These are phyloP conservation scores for Plasmodium gallinaceum DNA, from an alignment of 169 alveolate genomes.

Conservation along the genomic window DNA sequence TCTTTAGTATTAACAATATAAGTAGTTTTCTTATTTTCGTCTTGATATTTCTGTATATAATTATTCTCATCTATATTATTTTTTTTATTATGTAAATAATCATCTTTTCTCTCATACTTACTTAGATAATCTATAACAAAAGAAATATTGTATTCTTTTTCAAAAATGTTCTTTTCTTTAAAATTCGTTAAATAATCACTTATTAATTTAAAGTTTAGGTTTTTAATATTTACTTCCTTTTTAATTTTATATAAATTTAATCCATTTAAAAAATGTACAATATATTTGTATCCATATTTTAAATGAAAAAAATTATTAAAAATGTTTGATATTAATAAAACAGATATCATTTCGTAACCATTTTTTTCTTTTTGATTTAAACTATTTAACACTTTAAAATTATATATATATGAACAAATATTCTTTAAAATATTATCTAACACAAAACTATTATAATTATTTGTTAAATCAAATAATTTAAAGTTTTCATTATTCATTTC, in stretches of 20 bases:
- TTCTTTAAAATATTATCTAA: slow-evolving; percentile 52
- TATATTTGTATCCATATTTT: slow-evolving; percentile 64
- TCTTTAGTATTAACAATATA: slow-evolving; percentile 48
- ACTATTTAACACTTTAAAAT: slow-evolving; percentile 54
- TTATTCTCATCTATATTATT: neutral
- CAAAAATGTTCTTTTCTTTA: slow-evolving; percentile 25
- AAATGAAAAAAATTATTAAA: slow-evolving; percentile 55
- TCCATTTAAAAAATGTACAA: slow-evolving; percentile 73
- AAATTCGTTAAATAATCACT: slow-evolving; percentile 5
- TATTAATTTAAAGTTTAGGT: slow-evolving; percentile 21
- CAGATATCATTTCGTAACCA: slow-evolving; percentile 59
- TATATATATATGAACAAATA: slow-evolving; percentile 54
- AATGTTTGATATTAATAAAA: slow-evolving; percentile 47
- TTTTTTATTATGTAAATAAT: neutral
- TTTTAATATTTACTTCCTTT: slow-evolving; percentile 13
- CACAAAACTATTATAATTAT: slow-evolving; percentile 32
- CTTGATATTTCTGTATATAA: slow-evolving; percentile 20
- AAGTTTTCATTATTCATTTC: neutral
- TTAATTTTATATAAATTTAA: slow-evolving; percentile 48
- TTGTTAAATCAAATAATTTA: slow-evolving; percentile 44
- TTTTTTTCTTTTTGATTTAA: slow-evolving; percentile 46
- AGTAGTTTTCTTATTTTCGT: slow-evolving; percentile 12
- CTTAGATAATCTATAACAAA: slow-evolving; percentile 45
- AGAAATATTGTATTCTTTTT: slow-evolving; percentile 55
- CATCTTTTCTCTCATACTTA: neutral